phyloP scores from a whole-genome alignment of 176 grass and related monocot genomes.

The Lolium rigidum region DNA sequence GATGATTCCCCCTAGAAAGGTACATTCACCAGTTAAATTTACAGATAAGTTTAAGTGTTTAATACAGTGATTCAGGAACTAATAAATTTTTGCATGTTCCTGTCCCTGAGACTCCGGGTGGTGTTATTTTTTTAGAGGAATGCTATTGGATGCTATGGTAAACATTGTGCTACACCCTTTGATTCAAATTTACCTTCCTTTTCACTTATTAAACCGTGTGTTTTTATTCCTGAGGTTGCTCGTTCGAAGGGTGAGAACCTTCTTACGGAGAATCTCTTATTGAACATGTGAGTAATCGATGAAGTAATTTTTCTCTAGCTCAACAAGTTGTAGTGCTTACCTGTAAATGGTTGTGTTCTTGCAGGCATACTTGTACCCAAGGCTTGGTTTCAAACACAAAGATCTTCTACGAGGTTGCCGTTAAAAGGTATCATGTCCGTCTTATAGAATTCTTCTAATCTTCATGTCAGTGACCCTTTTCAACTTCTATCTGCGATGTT shows the following conservation, averaged over 20 bases:
- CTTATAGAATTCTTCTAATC: not conserved
- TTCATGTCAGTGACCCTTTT: not conserved
- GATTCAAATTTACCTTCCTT: not conserved
- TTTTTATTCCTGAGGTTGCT: not conserved
- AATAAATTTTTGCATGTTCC: conserved; percentile 56
- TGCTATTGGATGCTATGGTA: conserved; percentile 95
- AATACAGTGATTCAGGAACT: not conserved
- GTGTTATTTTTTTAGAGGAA: conserved; percentile 85
- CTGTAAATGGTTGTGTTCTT: too few relatives aligned
- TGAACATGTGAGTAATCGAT: too few relatives aligned
- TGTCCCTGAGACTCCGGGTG: conserved; percentile 90
- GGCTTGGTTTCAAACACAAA: conserved; percentile 95
- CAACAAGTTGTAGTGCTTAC: too few relatives aligned
- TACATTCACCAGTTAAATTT: conserved; percentile 12
- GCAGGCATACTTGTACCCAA: conserved; percentile 46
- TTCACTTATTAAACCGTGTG: not conserved
- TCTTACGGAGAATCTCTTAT: too few relatives aligned
- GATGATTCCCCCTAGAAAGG: conserved; percentile 91
- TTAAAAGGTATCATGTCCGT: conserved; percentile 63
- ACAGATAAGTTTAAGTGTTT: not conserved
- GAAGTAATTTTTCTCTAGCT: too few relatives aligned
- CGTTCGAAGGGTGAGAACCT: conserved; percentile 22
- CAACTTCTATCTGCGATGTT: not conserved
- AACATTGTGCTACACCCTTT: not conserved
- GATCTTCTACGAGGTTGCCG: conserved; percentile 84